phyloP scores from a whole-genome alignment of 2,329 filamentous ascomycete genomes.

The Dichotomopilus funicola region DNA sequence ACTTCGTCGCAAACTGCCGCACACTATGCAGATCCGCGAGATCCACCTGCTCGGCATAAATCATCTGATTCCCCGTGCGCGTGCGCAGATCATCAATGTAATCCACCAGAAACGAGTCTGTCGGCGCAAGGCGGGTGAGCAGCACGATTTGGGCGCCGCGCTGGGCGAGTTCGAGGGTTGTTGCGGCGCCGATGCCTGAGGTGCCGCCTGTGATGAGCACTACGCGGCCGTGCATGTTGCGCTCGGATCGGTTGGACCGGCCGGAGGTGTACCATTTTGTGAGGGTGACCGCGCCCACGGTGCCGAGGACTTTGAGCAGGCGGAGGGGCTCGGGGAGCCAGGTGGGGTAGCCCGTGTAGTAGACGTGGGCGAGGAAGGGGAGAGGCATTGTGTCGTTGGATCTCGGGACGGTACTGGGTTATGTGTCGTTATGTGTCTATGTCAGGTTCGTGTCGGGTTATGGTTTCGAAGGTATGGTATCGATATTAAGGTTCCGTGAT shows the following conservation, averaged over 20 bases:
- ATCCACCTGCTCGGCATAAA: slow-evolving; percentile 94
- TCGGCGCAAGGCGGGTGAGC: slow-evolving; percentile 72
- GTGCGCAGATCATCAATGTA: slow-evolving; percentile 83
- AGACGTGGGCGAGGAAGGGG: slow-evolving; percentile 41
- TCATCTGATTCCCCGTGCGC: slow-evolving; percentile 72
- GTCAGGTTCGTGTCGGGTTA: background rate
- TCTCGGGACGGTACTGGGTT: background rate
- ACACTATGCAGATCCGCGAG: slow-evolving; percentile 83
- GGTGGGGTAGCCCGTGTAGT: slow-evolving; percentile 43
- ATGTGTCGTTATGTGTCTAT: background rate
- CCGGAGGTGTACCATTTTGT: slow-evolving; percentile 75
- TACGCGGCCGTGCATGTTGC: slow-evolving; percentile 87
- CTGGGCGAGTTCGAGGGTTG: slow-evolving; percentile 65
- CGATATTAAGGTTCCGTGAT: background rate
- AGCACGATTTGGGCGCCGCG: slow-evolving; percentile 88
- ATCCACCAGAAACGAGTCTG: slow-evolving; percentile 84
- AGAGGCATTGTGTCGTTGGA: slow-evolving; percentile 41
- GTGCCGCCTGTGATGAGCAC: slow-evolving; percentile 93
- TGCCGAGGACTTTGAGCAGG: slow-evolving; percentile 35
- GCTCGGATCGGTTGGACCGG: slow-evolving; percentile 64
- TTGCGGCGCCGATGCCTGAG: slow-evolving; percentile 78
- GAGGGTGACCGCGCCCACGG: slow-evolving; percentile 34
- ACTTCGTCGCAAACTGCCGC: slow-evolving; percentile 88
- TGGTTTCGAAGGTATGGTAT: background rate
- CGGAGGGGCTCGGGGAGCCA: slow-evolving; percentile 41